Evolutionary conservation across 192 early-diverging fungal species (phyloP), one percentile per base, ranked within the genome.

Genomic region (Chytriomyces confervae): DNA sequence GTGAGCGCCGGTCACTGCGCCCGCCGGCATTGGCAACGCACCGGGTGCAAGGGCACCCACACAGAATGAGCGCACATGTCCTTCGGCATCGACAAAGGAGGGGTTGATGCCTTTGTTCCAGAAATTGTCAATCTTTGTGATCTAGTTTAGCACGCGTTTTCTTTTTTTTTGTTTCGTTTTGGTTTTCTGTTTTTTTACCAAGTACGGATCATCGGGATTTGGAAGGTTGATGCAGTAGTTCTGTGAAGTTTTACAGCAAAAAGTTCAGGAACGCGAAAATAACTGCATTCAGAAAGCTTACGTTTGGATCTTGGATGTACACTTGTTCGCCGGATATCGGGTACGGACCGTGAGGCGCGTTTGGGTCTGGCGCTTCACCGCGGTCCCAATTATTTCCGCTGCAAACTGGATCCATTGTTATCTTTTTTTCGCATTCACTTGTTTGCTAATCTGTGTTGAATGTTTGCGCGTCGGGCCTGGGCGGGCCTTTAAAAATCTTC

Each of bases 141-240:
- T 49, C 69, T 1, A 70, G 44, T 18, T 24, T 29, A 36, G 13
- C 43, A 18, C 51, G 20, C 18, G 36, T 36, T 36, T 36, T 36
- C 29, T 36, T 36, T 5, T 57, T 36, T 36, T 49, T 57, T 18
- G 13, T 36, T 70, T n/a, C 7, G 36, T 4, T 0, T 36, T 36
- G 36, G 1, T 36, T n/a, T 36, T 70, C 51, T 36, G 24, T 27
- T 36, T 36, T 36, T 2, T 62, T 62, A 78, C 77, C 77, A 82
- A 76, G 61, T 48, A 51, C 11, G 53, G 50, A 27, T n/a, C 36
- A 44, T 82, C 57, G 16, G 78, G 72, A 51, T 82, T 62, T 6
- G 81, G 81, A 6, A 82, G 69, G 69, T 80, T 80, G 66, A 82
- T 79, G 68, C 81, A 82, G 61, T 81, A 82, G 75, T 82, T 82